These are phyloP conservation scores for Panicum virgatum DNA, from an alignment of 202 grass and related monocot species.

Conservation along the genomic window DNA sequence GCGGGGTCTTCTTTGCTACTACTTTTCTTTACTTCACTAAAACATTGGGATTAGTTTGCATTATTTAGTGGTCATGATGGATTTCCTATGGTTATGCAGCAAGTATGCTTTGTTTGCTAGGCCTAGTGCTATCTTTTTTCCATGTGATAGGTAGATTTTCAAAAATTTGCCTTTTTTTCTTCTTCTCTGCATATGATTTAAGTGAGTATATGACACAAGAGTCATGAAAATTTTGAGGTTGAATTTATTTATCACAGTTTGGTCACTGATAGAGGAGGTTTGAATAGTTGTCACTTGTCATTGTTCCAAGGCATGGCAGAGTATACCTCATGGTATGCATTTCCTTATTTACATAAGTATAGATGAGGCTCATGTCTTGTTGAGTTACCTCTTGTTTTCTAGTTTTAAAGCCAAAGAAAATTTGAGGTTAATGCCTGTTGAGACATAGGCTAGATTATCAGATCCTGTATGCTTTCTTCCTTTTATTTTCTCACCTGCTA, in stretches of 20 bases:
- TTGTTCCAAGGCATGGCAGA: not conserved
- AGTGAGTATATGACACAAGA: not conserved
- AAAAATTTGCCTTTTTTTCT: not conserved
- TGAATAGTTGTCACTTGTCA: not conserved
- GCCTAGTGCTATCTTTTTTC: not conserved
- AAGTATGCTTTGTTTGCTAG: slow-evolving; percentile 6
- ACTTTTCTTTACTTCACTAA: not conserved
- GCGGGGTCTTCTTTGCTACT: not conserved
- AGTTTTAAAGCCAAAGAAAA: not conserved
- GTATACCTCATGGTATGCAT: not conserved
- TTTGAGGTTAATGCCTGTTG: not conserved
- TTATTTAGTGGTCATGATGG: slow-evolving; percentile 18
- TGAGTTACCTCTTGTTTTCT: slow-evolving; percentile 11
- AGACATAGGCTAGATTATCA: slow-evolving; percentile 2
- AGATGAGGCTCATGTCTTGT: not conserved
- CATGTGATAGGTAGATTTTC: not conserved
- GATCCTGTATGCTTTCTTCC: not conserved
- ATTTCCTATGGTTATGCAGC: slow-evolving; percentile 27
- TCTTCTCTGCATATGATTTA: not conserved
- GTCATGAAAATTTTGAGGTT: slow-evolving; percentile 2
- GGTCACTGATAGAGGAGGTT: not conserved
- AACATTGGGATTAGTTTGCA: not conserved
- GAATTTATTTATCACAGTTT: slow-evolving; percentile 5
- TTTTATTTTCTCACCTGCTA: not conserved
- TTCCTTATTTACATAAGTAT: slow-evolving; percentile 3